Evolutionary conservation across 1,139 yeast genomes (phyloP), one percentile per base, ranked within the genome.

Genomic region (Saccharomyces hybrid): DNA sequence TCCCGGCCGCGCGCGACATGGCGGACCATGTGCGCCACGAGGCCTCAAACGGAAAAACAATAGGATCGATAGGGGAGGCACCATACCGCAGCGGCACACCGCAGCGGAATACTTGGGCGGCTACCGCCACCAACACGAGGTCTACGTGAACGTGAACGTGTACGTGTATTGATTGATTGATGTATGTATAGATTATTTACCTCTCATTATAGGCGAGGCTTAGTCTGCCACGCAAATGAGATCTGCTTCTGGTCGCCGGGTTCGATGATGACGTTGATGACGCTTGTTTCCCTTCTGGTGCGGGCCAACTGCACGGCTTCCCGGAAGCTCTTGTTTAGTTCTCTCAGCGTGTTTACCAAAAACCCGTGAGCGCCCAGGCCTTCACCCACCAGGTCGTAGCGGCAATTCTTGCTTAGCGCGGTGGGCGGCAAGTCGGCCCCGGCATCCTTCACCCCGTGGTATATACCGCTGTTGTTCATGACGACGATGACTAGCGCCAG

Each of bases 401-500:
- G 68, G 4, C 85, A 81, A 26, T 79, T 74, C 50, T 75, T 71
- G 38, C 81, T 75, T 42, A 83, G 68, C 0, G 85, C 84, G 0
- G 87, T 83, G 0, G 86, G 73, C 0, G 85, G 85, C 28, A 78
- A 64, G 0, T 70, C 70, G 60, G 59, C 11, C 70, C 67, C 2
- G 66, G 68, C 1, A n/a, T 65, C 58, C 2, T 76, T 74, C 47
- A 73, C 75, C 1, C 88, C 88, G 58, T 82, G 85, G 64, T 83
- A 83, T 0, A 83, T 81, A 1, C 88, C 88, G 44, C 83, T 78
- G 65, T 83, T 83, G 69, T 83, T 83, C 84, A 83, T 81, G 25
- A 83, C 81, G 27, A 80, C 73, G n/a, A 83, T 70, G 9, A 83
- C 68, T 59, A 82, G 67, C 2, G 84, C 84, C 38, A 83, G 66